Conservation (phyloP, 768 basidiomycete genomes). For the Russula vinacea region DNA sequence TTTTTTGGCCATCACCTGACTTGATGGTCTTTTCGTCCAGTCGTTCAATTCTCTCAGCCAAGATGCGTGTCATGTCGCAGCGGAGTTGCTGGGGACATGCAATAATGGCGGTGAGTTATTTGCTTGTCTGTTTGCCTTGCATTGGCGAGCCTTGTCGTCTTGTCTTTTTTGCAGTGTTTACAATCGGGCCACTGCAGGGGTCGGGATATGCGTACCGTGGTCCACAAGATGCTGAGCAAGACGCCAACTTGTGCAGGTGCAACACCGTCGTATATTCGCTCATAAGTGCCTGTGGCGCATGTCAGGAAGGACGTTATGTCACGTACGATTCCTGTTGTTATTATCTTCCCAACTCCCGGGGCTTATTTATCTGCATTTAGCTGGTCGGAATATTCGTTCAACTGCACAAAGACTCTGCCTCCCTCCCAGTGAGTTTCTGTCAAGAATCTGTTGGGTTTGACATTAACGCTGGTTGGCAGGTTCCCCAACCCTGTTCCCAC, state of each 20-base stretch:
- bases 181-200: not conserved
- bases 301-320: not conserved
- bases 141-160: not conserved
- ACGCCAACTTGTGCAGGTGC: not conserved
- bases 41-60: not conserved
- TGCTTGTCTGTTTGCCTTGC: no score
- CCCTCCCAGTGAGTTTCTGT: not conserved
- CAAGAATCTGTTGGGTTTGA: no score
- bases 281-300: conserved; percentile 13
- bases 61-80: conserved; percentile 1
- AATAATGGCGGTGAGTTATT: not conserved
- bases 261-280: not conserved
- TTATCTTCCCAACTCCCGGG: not conserved
- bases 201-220: not conserved
- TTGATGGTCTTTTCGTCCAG: not conserved
- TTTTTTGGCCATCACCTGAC: no score
- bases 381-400: not conserved
- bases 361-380: not conserved
- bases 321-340: not conserved
- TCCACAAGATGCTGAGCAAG: not conserved
- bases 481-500: no score
- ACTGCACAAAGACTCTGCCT: not conserved
- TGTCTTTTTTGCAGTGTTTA: not conserved
- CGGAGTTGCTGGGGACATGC: not conserved
- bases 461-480: no score